These are phyloP conservation scores for Chrysoporthe deuterocubensis DNA, from an alignment of 2,329 filamentous ascomycete genomes.

Conservation along the genomic window DNA sequence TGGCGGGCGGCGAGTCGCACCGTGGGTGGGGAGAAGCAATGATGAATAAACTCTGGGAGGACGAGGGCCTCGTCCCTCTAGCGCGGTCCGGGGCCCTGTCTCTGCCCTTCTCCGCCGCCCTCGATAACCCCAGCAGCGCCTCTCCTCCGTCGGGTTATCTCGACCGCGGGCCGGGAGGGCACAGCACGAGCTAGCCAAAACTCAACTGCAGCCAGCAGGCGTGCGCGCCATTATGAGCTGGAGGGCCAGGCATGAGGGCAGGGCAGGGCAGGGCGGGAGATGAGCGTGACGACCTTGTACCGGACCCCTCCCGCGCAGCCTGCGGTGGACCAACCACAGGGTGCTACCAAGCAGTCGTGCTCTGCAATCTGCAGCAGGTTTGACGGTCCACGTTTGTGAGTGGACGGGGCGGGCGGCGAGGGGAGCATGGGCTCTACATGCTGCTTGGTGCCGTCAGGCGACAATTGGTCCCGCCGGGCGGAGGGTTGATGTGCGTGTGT, in stretches of 20 bases:
- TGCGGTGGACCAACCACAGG: constrained; percentile 12
- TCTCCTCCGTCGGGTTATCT: background rate
- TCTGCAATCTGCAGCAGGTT: constrained; percentile 5
- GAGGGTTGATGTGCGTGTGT: background rate
- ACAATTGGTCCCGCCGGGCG: background rate
- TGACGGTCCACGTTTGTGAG: background rate
- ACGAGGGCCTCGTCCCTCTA: constrained; percentile 7
- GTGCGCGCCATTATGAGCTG: constrained; percentile 1
- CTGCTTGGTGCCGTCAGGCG: background rate
- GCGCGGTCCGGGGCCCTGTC: constrained; percentile 6
- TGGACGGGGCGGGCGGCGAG: background rate
- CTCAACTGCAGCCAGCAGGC: too few relatives aligned
- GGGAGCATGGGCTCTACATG: background rate
- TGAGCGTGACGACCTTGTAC: constrained; percentile 5
- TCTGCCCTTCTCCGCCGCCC: background rate
- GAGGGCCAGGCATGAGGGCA: background rate
- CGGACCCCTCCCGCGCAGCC: background rate
- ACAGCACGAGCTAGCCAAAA: background rate
- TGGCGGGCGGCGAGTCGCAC: constrained; percentile 19
- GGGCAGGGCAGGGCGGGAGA: background rate
- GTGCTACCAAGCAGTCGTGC: constrained; percentile 7
- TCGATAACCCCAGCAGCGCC: background rate
- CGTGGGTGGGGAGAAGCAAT: constrained; percentile 26
- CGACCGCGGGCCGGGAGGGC: background rate
- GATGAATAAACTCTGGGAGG: constrained; percentile 12